phyloP scores from a whole-genome alignment of 495 filamentous ascomycete species.

The Endocarpon pusillum region DNA sequence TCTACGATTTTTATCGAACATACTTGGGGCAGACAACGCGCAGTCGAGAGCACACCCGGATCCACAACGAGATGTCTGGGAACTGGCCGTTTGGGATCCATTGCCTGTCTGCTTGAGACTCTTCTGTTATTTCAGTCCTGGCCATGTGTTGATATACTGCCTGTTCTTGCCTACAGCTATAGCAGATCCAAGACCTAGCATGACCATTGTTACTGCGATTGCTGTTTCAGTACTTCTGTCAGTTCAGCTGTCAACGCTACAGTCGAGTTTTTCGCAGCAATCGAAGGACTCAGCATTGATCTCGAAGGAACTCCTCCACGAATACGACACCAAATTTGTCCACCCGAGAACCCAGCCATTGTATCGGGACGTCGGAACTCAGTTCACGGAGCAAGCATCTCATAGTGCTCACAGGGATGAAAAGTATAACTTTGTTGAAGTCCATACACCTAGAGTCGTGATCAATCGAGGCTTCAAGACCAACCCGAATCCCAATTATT shows the following conservation, averaged over 20 bases:
- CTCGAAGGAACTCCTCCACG: constrained; percentile 78
- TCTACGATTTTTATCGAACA: constrained; percentile 52
- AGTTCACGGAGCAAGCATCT: constrained; percentile 33
- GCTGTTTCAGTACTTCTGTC: constrained; percentile 56
- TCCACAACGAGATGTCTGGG: constrained; percentile 80
- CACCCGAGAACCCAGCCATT: constrained; percentile 70
- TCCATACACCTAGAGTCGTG: constrained; percentile 60
- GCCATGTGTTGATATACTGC: constrained; percentile 75
- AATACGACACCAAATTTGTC: constrained; percentile 92
- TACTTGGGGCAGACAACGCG: constrained; percentile 41
- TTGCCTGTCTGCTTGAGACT: constrained; percentile 63
- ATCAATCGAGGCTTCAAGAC: constrained; percentile 71
- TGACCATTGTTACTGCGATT: constrained; percentile 68
- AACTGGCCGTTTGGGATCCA: constrained; percentile 86
- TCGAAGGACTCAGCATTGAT: constrained; percentile 69
- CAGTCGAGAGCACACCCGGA: constrained; percentile 72
- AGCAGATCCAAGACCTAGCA: constrained; percentile 61
- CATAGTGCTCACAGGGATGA: constrained; percentile 26
- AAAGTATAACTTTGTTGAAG: constrained; percentile 38
- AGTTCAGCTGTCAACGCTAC: constrained; percentile 54
- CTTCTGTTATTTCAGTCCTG: constrained; percentile 84
- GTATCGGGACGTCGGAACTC: constrained; percentile 70
- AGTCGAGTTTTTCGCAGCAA: constrained; percentile 59
- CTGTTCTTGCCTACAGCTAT: constrained; percentile 65
- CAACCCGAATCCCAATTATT: constrained; percentile 77